These are phyloP conservation scores for Ampelocalamus luodianensis DNA, from an alignment of 176 grass and related monocot species.

Conservation along the genomic window DNA sequence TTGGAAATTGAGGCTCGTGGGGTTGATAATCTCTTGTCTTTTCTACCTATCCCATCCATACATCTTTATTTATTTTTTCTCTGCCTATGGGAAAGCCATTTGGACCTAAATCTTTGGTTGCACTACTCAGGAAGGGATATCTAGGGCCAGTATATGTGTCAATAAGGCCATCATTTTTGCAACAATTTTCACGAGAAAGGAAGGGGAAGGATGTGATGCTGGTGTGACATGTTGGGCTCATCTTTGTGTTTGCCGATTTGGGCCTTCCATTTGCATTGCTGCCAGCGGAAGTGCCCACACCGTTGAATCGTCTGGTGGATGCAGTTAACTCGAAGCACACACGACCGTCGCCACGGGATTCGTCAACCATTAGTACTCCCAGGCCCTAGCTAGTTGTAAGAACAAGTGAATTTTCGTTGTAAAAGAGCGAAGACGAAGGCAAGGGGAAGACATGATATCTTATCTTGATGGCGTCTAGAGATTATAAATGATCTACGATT, in stretches of 20 bases:
- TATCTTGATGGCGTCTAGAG: constrained; percentile 12
- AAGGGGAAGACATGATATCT: not conserved
- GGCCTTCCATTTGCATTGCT: constrained; percentile 43
- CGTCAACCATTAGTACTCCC: not conserved
- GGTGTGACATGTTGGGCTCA: constrained; percentile 57
- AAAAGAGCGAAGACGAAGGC: not conserved
- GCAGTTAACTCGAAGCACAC: not conserved
- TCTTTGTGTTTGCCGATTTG: constrained; percentile 46
- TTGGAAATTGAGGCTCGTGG: not conserved
- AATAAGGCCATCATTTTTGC: constrained; percentile 38
- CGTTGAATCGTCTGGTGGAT: constrained; percentile 8
- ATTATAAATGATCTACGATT: not conserved
- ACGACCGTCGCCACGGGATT: not conserved
- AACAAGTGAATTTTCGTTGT: not conserved
- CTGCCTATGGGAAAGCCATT: constrained; percentile 22
- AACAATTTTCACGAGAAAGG: constrained; percentile 37
- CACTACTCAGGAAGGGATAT: constrained; percentile 26
- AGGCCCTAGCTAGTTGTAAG: not conserved
- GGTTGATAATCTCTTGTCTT: constrained; percentile 18
- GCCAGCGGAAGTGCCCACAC: constrained; percentile 16
- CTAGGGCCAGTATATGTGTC: constrained; percentile 8
- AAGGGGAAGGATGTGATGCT: constrained; percentile 46
- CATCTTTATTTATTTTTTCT: constrained; percentile 4
- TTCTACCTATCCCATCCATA: constrained; percentile 25
- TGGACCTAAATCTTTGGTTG: constrained; percentile 44